Evolutionary conservation across 2,329 filamentous ascomycete genomes (phyloP).

Genomic region (Colletotrichum coccodes): DNA sequence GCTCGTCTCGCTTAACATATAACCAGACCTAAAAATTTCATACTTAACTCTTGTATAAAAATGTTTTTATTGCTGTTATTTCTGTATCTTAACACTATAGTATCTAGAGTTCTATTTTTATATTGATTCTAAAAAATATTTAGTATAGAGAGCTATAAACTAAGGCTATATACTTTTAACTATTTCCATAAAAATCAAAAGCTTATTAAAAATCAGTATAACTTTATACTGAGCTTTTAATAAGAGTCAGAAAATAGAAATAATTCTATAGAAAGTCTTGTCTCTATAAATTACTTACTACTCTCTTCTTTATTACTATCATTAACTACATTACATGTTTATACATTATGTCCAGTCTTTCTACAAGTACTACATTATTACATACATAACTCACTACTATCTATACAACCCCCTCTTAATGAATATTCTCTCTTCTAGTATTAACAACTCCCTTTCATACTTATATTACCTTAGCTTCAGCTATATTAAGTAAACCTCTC

Average conservation of each 20-base stretch:
- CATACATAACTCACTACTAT: neutral
- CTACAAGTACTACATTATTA: neutral
- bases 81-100: too few species aligned
- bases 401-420: neutral
- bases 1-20: too few species aligned
- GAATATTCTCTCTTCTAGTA: neutral
- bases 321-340: neutral
- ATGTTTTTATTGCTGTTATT: too few species aligned
- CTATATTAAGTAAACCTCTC: neutral
- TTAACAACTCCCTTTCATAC: neutral
- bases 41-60: too few species aligned
- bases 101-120: too few species aligned
- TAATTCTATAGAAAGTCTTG: neutral
- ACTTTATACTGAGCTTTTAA: too few species aligned
- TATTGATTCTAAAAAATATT: too few species aligned
- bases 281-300: neutral
- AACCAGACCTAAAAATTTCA: too few species aligned
- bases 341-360: neutral
- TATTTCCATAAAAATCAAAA: too few species aligned
- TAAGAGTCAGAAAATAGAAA: neutral
- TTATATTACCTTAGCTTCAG: neutral
- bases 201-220: too few species aligned
- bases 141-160: too few species aligned
- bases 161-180: too few species aligned
- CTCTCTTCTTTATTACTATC: neutral